Evolutionary conservation across 129 eudicot genomes (phyloP), one percentile per base, ranked within the genome.

Genomic region (Pittosporum tobira): DNA sequence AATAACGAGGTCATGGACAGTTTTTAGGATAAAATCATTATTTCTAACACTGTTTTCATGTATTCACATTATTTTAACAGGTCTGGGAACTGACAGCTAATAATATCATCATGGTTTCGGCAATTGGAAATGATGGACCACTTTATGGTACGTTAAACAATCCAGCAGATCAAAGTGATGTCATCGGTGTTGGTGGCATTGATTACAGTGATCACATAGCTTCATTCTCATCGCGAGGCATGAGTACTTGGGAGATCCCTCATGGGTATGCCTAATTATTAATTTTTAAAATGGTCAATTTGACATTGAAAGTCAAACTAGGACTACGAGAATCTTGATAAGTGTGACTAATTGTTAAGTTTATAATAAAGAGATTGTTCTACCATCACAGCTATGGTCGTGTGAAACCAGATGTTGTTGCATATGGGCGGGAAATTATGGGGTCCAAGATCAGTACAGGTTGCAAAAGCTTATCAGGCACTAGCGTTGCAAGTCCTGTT

Each of bases 171-270:
- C 99, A 91, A 79, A 87, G 99, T 69, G 99, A 91, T 72, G 96
- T 91, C 24, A 91, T 91, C 61, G 99, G 99, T 64, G 99, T 91
- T 63, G 99, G 99, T 22, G 99, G 99, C 46, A 91, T 91, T 62
- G 99, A 91, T 77, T 91, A 91, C 70, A 87, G 71, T n/a, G 99
- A 91, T 65, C 96, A 91, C 72, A 87, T 91, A 73, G 99, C 99
- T 59, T 81, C 99, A 48, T 91, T 91, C 70, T 91, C 99, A 27
- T 91, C 99, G 42, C 99, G 99, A 61, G 99, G 99, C 66, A 91
- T 91, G 99, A 91, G 99, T 75, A 91, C 99, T 25, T 91, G 99
- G 99, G 99, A 91, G 73, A 79, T 91, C 65, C 99, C 99, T 63
- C 99, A 91, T 40, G 99, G 99, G 99, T 91, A 83, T n/a, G n/a